These are phyloP conservation scores for Coffea humblotiana DNA, from an alignment of 305 asterid species.

Conservation along the genomic window DNA sequence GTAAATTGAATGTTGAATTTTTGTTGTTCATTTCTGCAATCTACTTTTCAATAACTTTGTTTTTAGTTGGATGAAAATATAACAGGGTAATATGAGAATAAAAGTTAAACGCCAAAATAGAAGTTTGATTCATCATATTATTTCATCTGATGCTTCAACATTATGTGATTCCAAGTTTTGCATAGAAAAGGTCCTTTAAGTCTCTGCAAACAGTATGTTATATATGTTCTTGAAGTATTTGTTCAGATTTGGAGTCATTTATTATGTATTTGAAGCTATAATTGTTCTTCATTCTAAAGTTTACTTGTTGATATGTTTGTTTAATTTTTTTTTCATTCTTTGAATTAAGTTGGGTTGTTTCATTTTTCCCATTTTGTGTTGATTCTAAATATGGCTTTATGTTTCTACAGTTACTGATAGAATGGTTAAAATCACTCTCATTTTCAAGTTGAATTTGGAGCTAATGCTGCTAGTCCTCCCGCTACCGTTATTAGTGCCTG, in stretches of 20 bases:
- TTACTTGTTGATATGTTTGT: conserved; percentile 9
- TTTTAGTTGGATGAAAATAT: background rate
- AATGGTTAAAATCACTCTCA: no score
- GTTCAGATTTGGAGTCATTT: background rate
- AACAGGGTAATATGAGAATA: background rate
- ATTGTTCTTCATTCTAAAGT: background rate
- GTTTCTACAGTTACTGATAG: no score
- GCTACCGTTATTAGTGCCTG: no score
- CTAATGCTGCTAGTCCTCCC: no score
- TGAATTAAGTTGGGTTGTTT: no score
- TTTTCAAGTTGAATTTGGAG: no score
- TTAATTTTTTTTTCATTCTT: background rate
- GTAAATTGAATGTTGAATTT: background rate
- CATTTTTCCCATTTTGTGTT: no score
- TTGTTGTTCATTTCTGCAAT: background rate
- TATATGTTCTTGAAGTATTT: background rate
- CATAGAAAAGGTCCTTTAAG: conserved; percentile 79
- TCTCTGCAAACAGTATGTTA: conserved; percentile 89
- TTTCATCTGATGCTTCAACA: background rate
- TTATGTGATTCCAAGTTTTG: conserved; percentile 59
- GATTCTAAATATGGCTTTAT: no score
- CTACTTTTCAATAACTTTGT: background rate
- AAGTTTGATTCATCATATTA: background rate
- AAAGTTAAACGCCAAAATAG: background rate
- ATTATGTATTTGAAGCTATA: background rate